phyloP scores from a whole-genome alignment of 305 asterid genomes.

The Ajuga reptans region DNA sequence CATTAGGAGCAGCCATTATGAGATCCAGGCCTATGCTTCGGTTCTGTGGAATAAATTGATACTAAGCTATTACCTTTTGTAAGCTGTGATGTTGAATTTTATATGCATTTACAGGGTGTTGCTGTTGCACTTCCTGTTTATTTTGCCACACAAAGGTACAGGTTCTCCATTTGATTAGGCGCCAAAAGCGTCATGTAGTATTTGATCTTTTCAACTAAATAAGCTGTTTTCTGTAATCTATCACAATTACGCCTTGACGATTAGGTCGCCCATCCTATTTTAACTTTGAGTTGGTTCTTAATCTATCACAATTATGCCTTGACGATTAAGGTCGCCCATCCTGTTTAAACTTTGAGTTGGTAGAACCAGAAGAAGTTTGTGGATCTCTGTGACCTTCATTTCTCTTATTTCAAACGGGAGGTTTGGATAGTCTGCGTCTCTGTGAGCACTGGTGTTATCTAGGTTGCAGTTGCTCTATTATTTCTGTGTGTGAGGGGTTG shows the following conservation, averaged over 20 bases:
- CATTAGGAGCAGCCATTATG: not conserved
- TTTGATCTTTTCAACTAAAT: not conserved
- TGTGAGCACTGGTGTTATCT: too few species aligned
- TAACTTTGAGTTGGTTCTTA: too few species aligned
- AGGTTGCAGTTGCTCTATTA: not conserved
- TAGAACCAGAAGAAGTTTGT: constrained; percentile 2
- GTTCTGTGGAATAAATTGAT: not conserved
- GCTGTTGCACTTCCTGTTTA: constrained; percentile 96
- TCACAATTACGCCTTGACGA: too few species aligned
- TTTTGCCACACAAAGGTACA: constrained; percentile 89
- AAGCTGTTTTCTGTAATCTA: not conserved
- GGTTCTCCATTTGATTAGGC: not conserved
- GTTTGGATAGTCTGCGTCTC: too few species aligned
- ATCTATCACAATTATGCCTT: not conserved
- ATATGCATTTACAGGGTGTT: constrained; percentile 56
- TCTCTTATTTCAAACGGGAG: not conserved
- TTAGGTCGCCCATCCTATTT: too few species aligned
- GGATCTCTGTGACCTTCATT: not conserved
- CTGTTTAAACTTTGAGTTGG: not conserved
- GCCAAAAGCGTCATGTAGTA: not conserved
- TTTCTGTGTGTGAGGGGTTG: too few species aligned
- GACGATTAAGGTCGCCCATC: not conserved
- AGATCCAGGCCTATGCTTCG: not conserved
- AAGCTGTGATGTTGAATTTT: not conserved
- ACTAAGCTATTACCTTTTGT: not conserved